Evolutionary conservation across 441 rosid species (phyloP), one percentile per base, ranked within the genome.

Genomic region (Adansonia grandidieri): DNA sequence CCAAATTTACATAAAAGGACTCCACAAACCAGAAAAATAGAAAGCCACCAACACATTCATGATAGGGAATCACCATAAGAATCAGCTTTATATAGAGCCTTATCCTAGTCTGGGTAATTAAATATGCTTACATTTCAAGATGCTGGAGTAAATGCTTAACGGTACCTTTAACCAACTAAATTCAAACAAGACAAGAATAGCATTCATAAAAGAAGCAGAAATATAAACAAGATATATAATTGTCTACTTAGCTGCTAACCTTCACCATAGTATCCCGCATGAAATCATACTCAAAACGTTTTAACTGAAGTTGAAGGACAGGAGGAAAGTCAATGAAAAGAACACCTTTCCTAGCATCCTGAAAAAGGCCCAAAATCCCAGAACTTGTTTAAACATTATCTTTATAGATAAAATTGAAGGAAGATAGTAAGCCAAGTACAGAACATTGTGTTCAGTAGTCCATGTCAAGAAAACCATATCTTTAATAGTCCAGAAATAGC

Each of bases 311-410:
- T 77, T 89, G 93, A 88, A 91, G 95, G 60, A 91, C 95, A 6
- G 95, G 93, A 71, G 95, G 95, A 67, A 91, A 91, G 85, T 90
- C 93, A 37, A 90, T 88, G 83, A 91, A 91, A 47, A 88, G 83
- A 80, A 91, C 93, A 65, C 95, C 93, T 78, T 90, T 91, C 83
- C 86, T 88, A 47, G 95, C 95, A 86, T 91, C 95, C 95, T 91
- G 90, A 51, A 71, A 74, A 80, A 69, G 65, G 28, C 61, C 76
- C 74, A 75, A 76, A 65, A 63, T 53, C 58, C 75, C 69, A 67
- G 14, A 77, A 77, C 44, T 62, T 44, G 11, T 8, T 47, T 19
- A 19, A 47, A 24, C 44, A 40, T 44, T 57, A 32, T 64, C 10
- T 56, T 71, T 50, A 37, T 44, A 81, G 10, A 37, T 54, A 62